phyloP scores from a whole-genome alignment of 2,329 filamentous ascomycete genomes.

The Aspergillus sclerotialis region DNA sequence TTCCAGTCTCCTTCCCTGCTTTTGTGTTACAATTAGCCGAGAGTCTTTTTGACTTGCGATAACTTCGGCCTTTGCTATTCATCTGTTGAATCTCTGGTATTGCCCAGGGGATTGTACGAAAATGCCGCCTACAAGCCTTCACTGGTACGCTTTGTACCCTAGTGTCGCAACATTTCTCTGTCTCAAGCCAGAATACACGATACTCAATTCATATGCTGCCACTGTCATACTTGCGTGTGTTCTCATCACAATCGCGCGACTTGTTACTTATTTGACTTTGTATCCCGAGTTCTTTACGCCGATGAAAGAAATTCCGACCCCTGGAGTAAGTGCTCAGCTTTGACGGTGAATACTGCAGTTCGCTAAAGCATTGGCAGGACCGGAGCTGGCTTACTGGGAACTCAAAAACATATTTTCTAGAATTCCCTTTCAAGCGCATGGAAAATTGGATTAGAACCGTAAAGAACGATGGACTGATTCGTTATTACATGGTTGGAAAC shows the following conservation, averaged over 20 bases:
- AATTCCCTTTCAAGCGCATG: constrained; percentile 33
- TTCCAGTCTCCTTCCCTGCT: no score
- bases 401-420: constrained; percentile 26
- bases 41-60: no score
- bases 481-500: constrained; percentile 58
- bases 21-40: no score
- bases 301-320: constrained; percentile 50
- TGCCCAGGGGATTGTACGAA: no score
- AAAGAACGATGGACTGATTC: constrained; percentile 62
- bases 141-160: neutral
- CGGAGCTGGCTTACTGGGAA: constrained; percentile 43
- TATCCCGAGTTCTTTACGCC: constrained; percentile 55
- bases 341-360: no score
- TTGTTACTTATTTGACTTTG: constrained; percentile 38
- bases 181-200: constrained; percentile 11
- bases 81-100: no score
- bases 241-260: constrained; percentile 13
- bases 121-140: neutral
- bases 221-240: constrained; percentile 17
- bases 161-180: neutral
- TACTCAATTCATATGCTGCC: constrained; percentile 19
- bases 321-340: constrained; percentile 44
- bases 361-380: no score
- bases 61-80: no score
- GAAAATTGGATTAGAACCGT: constrained; percentile 50